phyloP scores from a whole-genome alignment of 768 basidiomycete genomes.

The Pleurotus citrinopileatus region DNA sequence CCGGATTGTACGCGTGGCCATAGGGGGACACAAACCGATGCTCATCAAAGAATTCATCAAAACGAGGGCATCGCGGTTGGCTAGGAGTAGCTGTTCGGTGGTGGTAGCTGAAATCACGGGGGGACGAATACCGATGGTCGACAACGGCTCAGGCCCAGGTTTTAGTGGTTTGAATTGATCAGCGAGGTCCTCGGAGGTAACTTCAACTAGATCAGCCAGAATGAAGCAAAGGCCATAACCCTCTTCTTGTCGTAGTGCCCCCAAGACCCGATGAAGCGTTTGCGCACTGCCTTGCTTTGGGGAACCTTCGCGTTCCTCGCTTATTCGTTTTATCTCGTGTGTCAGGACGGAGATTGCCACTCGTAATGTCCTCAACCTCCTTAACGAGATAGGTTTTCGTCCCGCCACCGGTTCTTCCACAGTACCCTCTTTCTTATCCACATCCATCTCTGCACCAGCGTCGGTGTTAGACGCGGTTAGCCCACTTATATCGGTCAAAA shows the following conservation, averaged over 20 bases:
- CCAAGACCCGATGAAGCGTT: background rate
- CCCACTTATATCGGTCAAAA: background rate
- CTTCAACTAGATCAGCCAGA: conserved; percentile 1
- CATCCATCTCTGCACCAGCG: background rate
- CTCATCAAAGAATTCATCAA: conserved; percentile 35
- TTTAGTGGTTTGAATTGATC: background rate
- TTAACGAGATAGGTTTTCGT: conserved; percentile 48
- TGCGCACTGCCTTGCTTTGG: background rate
- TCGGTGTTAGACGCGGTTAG: background rate
- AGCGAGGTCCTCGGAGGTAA: background rate
- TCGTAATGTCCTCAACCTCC: conserved; percentile 56
- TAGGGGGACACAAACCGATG: conserved; percentile 25
- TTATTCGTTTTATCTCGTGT: conserved; percentile 36
- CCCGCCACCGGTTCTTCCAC: conserved; percentile 16
- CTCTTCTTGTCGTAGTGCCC: background rate
- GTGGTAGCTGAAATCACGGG: conserved; percentile 20
- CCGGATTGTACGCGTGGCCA: conserved; percentile 50
- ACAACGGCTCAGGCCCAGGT: background rate
- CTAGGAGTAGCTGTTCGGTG: conserved; percentile 52
- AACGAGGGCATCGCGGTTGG: conserved; percentile 49
- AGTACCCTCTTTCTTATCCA: background rate
- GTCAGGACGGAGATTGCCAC: conserved; percentile 59
- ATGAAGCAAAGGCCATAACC: background rate
- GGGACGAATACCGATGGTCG: background rate
- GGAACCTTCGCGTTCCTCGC: background rate